Base-by-base conservation (phyloP, 1,139 yeast species). In the Pichia inconspicua region DNA sequence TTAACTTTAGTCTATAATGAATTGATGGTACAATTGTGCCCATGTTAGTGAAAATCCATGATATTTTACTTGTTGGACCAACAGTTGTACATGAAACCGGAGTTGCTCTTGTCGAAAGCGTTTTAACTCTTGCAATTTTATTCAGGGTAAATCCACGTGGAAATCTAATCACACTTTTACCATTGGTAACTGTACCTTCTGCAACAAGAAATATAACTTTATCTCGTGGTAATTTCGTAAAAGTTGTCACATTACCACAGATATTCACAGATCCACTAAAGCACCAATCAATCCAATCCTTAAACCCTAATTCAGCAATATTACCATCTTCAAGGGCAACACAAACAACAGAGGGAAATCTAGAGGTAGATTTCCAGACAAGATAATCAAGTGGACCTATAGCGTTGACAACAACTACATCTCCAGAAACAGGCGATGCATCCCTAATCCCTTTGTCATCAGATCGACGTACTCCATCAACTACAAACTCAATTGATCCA, bases 151-250 rank as follows among this genome's bases (percentile, higher is more conserved):
- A 56, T 15, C 17, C 52, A 43, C 14, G 53, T 40, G 55, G 68
- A 51, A 36, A 52, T 22, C 44, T 46, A 47, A 56, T 63, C 48
- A 48, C 47, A 25, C 44, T 50, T 15, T 49, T 66, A 49, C 84
- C 84, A 59, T 83, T 84, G 1, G 87, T 76, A 0, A 87, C 71
- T 0, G 89, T 81, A 0, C 89, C 89, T 59, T 84, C 94, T 22
- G 78, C 68, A 45, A 83, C 74, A 42, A 81, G 58, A 51, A 71
- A 77, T 3, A 74, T 69, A n/a, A 71, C 64, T 11, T 36, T 31
- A 0, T 17, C n/a, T 2, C 43, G 38, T 1, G 51, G 48, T 34
- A 63, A 61, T 3, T 19, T 27, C 15, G 14, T 14, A n/a, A 39
- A 28, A 4, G 22, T n/a, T 9, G 12, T 25, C 15, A 22, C 10